These are phyloP conservation scores for Piper longum DNA, from an alignment of 164 flowering plant species.

Conservation along the genomic window DNA sequence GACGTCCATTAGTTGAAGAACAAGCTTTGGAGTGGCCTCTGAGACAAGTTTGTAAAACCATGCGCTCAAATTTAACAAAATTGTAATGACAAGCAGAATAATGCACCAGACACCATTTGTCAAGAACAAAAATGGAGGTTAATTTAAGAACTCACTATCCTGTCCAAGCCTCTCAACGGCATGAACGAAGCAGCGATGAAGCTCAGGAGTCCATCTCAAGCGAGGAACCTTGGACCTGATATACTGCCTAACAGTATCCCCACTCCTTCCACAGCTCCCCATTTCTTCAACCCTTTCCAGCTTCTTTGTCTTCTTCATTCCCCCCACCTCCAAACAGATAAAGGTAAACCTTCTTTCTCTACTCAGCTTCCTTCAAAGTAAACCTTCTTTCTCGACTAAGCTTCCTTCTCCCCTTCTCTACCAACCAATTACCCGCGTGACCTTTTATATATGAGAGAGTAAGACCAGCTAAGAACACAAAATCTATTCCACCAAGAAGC, in stretches of 20 bases:
- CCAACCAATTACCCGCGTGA: not conserved
- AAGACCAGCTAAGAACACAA: not conserved
- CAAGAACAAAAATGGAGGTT: not conserved
- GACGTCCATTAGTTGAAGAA: slow-evolving; percentile 78
- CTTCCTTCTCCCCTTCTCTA: not conserved
- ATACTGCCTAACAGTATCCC: slow-evolving; percentile 53
- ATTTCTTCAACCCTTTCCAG: slow-evolving; percentile 11
- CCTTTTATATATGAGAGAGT: not conserved
- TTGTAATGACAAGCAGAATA: no score
- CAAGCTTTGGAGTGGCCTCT: slow-evolving; percentile 92
- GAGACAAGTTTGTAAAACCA: not conserved
- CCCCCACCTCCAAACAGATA: not conserved
- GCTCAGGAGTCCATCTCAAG: slow-evolving; percentile 83
- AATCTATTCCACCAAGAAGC: not conserved
- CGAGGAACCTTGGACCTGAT: slow-evolving; percentile 74
- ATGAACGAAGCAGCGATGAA: slow-evolving; percentile 67
- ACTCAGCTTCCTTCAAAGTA: not conserved
- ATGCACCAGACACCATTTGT: not conserved
- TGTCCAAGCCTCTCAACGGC: slow-evolving; percentile 84
- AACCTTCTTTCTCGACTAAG: not conserved
- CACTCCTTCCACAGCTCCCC: slow-evolving; percentile 61
- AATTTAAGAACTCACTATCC: slow-evolving; percentile 34
- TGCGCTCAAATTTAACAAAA: no score
- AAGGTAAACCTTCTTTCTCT: not conserved
- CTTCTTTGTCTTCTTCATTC: slow-evolving; percentile 2